Evolutionary conservation across 2,329 filamentous ascomycete genomes (phyloP).

Genomic region (Chaetomium sp.): DNA sequence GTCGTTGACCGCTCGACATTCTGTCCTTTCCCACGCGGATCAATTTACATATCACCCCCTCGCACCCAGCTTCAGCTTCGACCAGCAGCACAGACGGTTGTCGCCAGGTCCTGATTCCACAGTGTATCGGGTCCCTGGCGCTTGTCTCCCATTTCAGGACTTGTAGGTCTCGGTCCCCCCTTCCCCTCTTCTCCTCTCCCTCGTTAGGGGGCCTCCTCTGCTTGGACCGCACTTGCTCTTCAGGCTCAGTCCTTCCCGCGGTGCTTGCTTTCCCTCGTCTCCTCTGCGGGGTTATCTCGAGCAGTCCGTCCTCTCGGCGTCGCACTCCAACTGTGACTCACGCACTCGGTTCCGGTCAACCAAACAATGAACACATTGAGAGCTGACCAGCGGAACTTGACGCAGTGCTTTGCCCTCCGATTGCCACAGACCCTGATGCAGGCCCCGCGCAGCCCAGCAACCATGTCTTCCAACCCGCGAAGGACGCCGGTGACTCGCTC

Average conservation of each 20-base stretch:
- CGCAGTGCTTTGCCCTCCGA: conserved; percentile 17
- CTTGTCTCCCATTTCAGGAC: neutral
- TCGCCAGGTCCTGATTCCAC: conserved; percentile 13
- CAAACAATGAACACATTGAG: conserved; percentile 20
- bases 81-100: neutral
- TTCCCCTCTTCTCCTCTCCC: neutral
- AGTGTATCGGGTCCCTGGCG: conserved; percentile 7
- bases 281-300: neutral
- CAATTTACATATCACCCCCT: conserved; percentile 4
- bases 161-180: conserved; percentile 1
- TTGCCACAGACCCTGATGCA: conserved; percentile 16
- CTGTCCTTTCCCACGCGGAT: conserved; percentile 13
- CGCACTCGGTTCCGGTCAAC: conserved; percentile 12
- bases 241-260: conserved; percentile 2
- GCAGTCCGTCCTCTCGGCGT: conserved; percentile 14
- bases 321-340: conserved; percentile 23
- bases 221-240: neutral
- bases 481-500: conserved; percentile 39
- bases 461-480: conserved; percentile 35
- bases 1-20: conserved; percentile 15
- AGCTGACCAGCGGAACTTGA: conserved; percentile 20
- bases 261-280: neutral
- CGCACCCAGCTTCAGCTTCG: neutral
- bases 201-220: neutral
- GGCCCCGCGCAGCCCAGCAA: conserved; percentile 24